Evolutionary conservation across 73 alveolate species (phyloP).

Genomic region (Stentor roeselii): DNA sequence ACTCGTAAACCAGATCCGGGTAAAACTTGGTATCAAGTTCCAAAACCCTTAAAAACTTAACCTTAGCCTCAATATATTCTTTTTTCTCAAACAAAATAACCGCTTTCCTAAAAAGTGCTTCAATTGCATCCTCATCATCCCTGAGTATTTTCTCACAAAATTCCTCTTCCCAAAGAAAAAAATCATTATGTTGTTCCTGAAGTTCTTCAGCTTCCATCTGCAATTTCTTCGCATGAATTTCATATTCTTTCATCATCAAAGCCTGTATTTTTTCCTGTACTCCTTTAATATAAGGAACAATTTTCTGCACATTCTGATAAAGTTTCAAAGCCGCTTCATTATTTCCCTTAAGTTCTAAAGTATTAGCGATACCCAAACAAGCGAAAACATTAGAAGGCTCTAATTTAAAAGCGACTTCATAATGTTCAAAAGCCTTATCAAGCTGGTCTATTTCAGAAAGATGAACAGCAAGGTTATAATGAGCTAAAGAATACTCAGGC

Average conservation of each 20-base stretch:
- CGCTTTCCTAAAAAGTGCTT: background rate
- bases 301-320: background rate
- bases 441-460: conserved; percentile 37
- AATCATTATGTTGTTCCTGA: conserved; percentile 41
- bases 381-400: conserved; percentile 31
- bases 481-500: conserved; percentile 54
- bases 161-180: conserved; percentile 35
- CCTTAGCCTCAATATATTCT: conserved; percentile 31
- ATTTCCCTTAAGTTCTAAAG: background rate
- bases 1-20: conserved; percentile 41
- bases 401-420: conserved; percentile 34
- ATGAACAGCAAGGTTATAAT: conserved; percentile 59
- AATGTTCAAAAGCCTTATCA: conserved; percentile 38
- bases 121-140: conserved; percentile 33
- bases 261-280: conserved; percentile 7
- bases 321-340: conserved; percentile 18
- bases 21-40: conserved; percentile 45
- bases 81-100: background rate
- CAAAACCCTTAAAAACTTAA: conserved; percentile 32
- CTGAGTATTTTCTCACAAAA: conserved; percentile 26
- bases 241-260: background rate
- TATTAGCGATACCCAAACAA: conserved; percentile 19
- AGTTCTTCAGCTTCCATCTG: conserved; percentile 19
- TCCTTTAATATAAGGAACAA: background rate
- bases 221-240: background rate